Evolutionary conservation across 805 yeast species (phyloP).

Genomic region (Kockiozyma suomiensis): DNA sequence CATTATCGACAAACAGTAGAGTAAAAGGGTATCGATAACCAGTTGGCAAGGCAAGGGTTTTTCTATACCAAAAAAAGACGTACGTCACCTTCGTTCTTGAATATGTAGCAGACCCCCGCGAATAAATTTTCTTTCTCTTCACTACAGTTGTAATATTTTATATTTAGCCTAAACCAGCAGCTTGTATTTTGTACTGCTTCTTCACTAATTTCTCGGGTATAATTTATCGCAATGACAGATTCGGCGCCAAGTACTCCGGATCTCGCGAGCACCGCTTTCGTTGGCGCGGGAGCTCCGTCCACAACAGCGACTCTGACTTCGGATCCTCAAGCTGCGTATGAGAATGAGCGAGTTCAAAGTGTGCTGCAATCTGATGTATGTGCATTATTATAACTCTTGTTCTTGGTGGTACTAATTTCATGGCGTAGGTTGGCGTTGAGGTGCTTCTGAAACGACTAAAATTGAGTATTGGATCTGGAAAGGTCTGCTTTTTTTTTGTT

Average conservation of each 20-base stretch:
- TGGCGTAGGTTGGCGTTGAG: slow-evolving; percentile 65
- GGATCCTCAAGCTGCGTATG: slow-evolving; percentile 5
- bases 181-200: no score
- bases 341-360: slow-evolving; percentile 12
- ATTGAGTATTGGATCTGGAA: slow-evolving; percentile 77
- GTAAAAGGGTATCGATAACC: not conserved
- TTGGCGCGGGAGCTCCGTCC: not conserved
- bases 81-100: not conserved
- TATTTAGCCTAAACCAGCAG: no score
- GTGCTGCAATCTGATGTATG: slow-evolving; percentile 27
- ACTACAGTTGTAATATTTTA: no score
- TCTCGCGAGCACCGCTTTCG: not conserved
- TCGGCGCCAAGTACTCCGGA: not conserved
- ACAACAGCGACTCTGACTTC: not conserved
- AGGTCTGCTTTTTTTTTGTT: slow-evolving; percentile 46
- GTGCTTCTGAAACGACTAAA: slow-evolving; percentile 72
- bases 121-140: no score
- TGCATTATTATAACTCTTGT: not conserved
- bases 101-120: no score
- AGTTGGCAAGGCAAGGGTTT: slow-evolving; percentile 3
- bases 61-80: not conserved
- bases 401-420: not conserved
- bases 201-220: not conserved
- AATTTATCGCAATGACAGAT: slow-evolving; percentile 9
- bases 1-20: no score